Evolutionary conservation across 2,329 filamentous ascomycete species (phyloP).

Genomic region (Xylaria sp.): DNA sequence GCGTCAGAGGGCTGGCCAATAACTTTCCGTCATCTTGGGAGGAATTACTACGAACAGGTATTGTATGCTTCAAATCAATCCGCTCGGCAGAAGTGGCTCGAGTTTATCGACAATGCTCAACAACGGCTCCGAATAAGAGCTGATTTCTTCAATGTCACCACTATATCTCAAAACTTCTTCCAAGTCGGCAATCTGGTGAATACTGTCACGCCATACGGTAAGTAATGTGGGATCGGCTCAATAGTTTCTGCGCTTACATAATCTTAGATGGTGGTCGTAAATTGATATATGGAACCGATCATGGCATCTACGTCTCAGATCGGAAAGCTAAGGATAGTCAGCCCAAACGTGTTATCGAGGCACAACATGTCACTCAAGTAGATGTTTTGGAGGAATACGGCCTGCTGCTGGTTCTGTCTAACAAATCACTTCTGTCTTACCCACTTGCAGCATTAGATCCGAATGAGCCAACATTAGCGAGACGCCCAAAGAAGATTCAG

Average conservation of each 20-base stretch:
- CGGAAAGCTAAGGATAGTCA: conserved; percentile 84
- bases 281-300: conserved; percentile 92
- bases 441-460: conserved; percentile 86
- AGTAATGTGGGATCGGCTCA: conserved; percentile 47
- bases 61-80: conserved; percentile 87
- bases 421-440: conserved; percentile 93
- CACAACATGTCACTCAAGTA: conserved; percentile 88
- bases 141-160: conserved; percentile 84
- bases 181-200: conserved; percentile 83
- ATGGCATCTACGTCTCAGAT: conserved; percentile 91
- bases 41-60: conserved; percentile 92
- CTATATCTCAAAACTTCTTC: conserved; percentile 70
- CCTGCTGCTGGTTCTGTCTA: conserved; percentile 87
- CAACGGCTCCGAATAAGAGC: conserved; percentile 86
- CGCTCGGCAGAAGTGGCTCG: conserved; percentile 94
- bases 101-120: conserved; percentile 92
- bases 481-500: conserved; percentile 93
- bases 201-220: conserved; percentile 91
- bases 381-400: conserved; percentile 97
- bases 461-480: conserved; percentile 81
- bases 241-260: conserved; percentile 34
- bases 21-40: conserved; percentile 94
- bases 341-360: conserved; percentile 87
- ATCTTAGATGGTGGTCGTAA: conserved; percentile 90
- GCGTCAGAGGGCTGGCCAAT: conserved; percentile 86